Evolutionary conservation across 78 protist genomes (phyloP).

Genomic region (Dictyostelium capitatum): DNA sequence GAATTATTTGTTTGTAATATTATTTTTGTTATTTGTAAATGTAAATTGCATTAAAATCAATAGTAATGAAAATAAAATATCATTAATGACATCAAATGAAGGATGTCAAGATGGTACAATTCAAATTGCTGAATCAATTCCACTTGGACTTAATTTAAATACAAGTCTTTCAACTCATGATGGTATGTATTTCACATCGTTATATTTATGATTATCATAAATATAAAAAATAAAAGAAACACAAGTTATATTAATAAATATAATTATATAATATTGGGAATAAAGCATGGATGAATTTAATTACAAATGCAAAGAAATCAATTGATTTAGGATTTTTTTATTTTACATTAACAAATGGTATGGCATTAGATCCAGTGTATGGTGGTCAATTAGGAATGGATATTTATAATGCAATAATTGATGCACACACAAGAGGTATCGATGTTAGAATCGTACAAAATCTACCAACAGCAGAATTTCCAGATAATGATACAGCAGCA

Average conservation of each 20-base stretch:
- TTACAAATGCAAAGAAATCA: slow-evolving; percentile 74
- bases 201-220: background rate
- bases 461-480: slow-evolving; percentile 28
- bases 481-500: slow-evolving; percentile 57
- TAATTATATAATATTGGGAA: background rate
- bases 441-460: slow-evolving; percentile 76
- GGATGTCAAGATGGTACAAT: slow-evolving; percentile 31
- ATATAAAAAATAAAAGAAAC: too few species aligned
- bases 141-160: slow-evolving; percentile 26
- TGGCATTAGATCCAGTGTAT: slow-evolving; percentile 1
- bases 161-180: slow-evolving; percentile 53
- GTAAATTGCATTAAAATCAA: background rate
- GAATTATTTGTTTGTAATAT: background rate
- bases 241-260: background rate
- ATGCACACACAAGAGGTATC: slow-evolving; percentile 54
- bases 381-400: slow-evolving; percentile 78
- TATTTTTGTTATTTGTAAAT: background rate
- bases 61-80: background rate
- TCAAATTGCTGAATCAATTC: slow-evolving; percentile 74
- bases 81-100: background rate
- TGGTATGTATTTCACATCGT: background rate
- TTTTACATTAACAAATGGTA: slow-evolving; percentile 68
- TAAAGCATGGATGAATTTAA: slow-evolving; percentile 65
- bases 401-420: slow-evolving; percentile 45
- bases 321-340: slow-evolving; percentile 75